phyloP scores from a whole-genome alignment of 768 basidiomycete genomes.

The Cystobasidium onofrii region DNA sequence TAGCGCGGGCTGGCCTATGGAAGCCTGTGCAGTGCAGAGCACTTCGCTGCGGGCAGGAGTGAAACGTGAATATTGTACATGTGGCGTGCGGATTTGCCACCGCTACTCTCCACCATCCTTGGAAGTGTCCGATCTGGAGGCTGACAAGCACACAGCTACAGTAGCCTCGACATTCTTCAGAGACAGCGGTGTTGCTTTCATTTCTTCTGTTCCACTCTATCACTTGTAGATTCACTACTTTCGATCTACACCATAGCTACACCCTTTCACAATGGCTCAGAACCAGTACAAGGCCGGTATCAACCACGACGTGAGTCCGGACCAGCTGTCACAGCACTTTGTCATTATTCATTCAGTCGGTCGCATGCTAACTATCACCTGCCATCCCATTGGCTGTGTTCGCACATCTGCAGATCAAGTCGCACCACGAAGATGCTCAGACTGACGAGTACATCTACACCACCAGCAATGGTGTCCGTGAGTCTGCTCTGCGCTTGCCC shows the following conservation, averaged over 20 bases:
- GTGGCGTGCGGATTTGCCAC: no score
- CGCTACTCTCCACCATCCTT: no score
- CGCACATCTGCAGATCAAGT: conserved; percentile 1
- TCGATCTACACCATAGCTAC: not conserved
- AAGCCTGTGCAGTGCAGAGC: no score
- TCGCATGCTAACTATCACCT: not conserved
- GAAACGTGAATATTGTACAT: no score
- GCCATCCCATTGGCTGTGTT: not conserved
- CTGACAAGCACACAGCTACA: no score
- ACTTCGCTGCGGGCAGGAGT: no score
- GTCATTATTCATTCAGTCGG: not conserved
- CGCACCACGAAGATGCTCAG: conserved; percentile 25
- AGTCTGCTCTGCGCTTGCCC: not conserved
- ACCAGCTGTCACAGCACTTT: not conserved
- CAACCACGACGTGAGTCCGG: conserved; percentile 14
- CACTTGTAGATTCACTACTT: not conserved
- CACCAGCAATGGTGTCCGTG: conserved; percentile 31
- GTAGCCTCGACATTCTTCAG: no score
- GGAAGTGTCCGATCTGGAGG: no score
- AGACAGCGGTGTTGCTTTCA: no score
- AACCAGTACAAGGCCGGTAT: conserved; percentile 15
- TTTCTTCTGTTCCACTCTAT: no score
- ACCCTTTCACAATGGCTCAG: not conserved
- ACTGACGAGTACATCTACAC: conserved; percentile 17
- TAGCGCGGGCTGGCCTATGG: no score